A percentile compares a stretch with the other conserved stretches of the same genome.
These are phyloP conservation scores for Scytalidium lignicola DNA, from an alignment of 2,329 filamentous ascomycete species.

Conservation along the genomic window DNA sequence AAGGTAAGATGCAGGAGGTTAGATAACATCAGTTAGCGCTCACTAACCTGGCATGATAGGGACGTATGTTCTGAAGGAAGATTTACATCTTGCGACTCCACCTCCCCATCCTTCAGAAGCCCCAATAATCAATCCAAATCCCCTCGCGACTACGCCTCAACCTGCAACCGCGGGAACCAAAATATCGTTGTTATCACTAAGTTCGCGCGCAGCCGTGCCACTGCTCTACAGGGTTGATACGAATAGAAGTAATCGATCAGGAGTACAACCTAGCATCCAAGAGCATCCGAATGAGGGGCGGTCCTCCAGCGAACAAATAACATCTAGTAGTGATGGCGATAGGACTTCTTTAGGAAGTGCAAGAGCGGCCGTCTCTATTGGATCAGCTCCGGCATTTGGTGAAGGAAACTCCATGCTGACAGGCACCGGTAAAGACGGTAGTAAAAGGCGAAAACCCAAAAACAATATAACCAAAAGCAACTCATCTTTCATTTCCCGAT, in stretches of 20 bases:
- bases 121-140: slow-evolving; percentile 81
- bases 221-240: slow-evolving; percentile 51
- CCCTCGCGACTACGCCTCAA: slow-evolving; percentile 76
- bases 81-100: slow-evolving; percentile 86
- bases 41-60: slow-evolving; percentile 43
- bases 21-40: neutral
- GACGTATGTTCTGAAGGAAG: slow-evolving; percentile 85
- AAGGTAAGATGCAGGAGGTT: slow-evolving; percentile 53
- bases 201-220: slow-evolving; percentile 33
- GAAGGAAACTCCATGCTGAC: slow-evolving; percentile 73
- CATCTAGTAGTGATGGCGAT: slow-evolving; percentile 52
- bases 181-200: slow-evolving; percentile 60
- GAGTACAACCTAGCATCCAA: slow-evolving; percentile 46
- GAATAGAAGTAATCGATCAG: slow-evolving; percentile 42
- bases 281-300: slow-evolving; percentile 58
- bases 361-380: slow-evolving; percentile 22
- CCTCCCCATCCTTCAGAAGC: slow-evolving; percentile 94
- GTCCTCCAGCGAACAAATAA: slow-evolving; percentile 53
- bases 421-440: slow-evolving; percentile 61
- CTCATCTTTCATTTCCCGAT: slow-evolving; percentile 95
- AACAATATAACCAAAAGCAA: slow-evolving; percentile 98
- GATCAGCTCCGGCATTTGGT: slow-evolving; percentile 66
- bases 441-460: slow-evolving; percentile 88
- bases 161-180: slow-evolving; percentile 84
- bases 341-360: slow-evolving; percentile 41